Conservation (phyloP, 345 rosid genomes). For the Acer negundo region DNA sequence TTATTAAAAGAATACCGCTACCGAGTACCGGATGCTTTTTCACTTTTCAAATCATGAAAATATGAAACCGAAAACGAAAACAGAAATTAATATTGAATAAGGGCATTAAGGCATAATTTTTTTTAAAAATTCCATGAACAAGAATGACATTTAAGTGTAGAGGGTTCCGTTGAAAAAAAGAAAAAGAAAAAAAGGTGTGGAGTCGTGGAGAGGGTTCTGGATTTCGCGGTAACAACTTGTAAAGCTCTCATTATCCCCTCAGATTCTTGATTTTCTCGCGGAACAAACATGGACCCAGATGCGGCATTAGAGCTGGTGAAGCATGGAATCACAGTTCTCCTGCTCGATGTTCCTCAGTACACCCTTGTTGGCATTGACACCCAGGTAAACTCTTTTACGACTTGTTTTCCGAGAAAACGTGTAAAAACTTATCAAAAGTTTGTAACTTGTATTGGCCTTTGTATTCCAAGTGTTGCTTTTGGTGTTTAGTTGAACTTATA, state of each 20-base stretch:
- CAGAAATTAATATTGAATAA: too few relatives aligned
- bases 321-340: conserved; percentile 76
- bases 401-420: not conserved
- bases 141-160: not conserved
- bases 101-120: too few relatives aligned
- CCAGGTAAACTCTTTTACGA: conserved; percentile 44
- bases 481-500: not conserved
- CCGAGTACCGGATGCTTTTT: too few relatives aligned
- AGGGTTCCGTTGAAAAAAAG: not conserved
- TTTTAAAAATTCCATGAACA: too few relatives aligned
- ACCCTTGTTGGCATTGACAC: conserved; percentile 83
- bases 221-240: not conserved
- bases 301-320: conserved; percentile 74
- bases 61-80: too few relatives aligned
- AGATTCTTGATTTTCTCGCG: not conserved
- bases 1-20: too few relatives aligned
- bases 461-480: not conserved
- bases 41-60: too few relatives aligned
- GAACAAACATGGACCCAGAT: conserved; percentile 62
- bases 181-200: too few relatives aligned
- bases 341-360: conserved; percentile 84
- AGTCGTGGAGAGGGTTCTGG: not conserved
- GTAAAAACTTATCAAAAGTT: not conserved
- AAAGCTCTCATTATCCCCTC: not conserved
- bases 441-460: not conserved